Evolutionary conservation across 129 eudicot species (phyloP), one percentile per base, ranked within the genome.

Genomic region (Flaveria trinervia): DNA sequence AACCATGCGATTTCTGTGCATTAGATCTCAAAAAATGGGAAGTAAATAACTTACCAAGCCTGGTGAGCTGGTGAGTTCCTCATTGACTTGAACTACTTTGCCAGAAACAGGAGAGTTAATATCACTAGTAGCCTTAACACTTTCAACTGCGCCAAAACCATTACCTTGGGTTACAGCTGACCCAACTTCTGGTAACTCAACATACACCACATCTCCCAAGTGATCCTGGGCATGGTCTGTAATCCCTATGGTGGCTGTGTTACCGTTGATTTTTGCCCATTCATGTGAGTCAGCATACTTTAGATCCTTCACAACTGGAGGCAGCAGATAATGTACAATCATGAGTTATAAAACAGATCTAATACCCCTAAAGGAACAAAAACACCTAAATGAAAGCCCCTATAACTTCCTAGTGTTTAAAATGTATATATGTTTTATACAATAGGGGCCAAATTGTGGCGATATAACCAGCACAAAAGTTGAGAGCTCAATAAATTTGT

Each of bases 221-320:
- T 91, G 97, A 75, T 83, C 88, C 49, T 88, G 91, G 46, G 97
- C 97, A 83, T 91, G 97, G 82, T 91, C 97, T 3, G 97, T 88
- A 41, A 91, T 91, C 64, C 97, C 97, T 2, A 88, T 76, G 30
- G 86, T 88, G 2, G 93, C 93, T 5, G 86, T 80, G 22, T 77
- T 84, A 44, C 97, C 97, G 28, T 91, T 87, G 30, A 86, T 83
- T 78, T 86, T 91, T 52, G 83, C 97, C 97, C 97, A 91, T 74
- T 91, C 97, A 55, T 91, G 97, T 22, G 96, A 84, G 79, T 88
- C 93, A 0, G 89, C 86, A 71, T 90, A 90, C 82, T 84, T 90
- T 14, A 90, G 84, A 68, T 88, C 90, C 82, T 83, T 76, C 64
- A 85, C 67, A 39, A 90, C 96, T 90, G 86, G 77, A 81, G 61